Percentiles rank a stretch among this genome's conserved stretches.
phyloP scores from a whole-genome alignment of 1,284 basidiomycete genomes.

The Earliella scabrosa region DNA sequence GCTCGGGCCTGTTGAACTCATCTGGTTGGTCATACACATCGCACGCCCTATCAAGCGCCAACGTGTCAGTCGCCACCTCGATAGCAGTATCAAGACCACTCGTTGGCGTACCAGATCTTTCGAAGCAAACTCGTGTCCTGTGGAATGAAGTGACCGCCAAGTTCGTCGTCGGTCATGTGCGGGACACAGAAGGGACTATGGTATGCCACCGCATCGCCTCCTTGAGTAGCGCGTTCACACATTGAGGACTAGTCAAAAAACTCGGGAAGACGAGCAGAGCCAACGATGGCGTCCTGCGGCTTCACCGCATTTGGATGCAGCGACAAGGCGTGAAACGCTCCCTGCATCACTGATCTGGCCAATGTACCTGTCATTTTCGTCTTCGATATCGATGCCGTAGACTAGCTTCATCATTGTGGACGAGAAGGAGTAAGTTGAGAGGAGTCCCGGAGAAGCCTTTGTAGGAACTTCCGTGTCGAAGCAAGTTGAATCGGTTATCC shows the following conservation, averaged over 20 bases:
- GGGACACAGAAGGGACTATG: conserved; percentile 17
- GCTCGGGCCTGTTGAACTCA: conserved; percentile 31
- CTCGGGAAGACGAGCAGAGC: conserved; percentile 25
- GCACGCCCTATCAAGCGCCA: background rate
- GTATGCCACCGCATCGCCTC: conserved; percentile 27
- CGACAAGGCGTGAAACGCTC: conserved; percentile 39
- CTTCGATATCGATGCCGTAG: conserved; percentile 8
- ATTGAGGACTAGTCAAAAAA: conserved; percentile 20
- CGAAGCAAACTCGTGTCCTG: conserved; percentile 19
- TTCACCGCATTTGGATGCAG: conserved; percentile 37
- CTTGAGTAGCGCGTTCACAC: conserved; percentile 26
- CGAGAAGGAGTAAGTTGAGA: conserved; percentile 3
- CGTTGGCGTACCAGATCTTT: conserved; percentile 21
- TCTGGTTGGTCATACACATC: conserved; percentile 45
- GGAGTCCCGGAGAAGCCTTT: conserved; percentile 1
- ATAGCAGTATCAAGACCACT: background rate
- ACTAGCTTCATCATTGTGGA: conserved; percentile 8
- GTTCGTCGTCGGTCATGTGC: conserved; percentile 3
- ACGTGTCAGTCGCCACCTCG: too few relatives aligned
- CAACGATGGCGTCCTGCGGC: conserved; percentile 30
- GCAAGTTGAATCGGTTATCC: conserved; percentile 1
- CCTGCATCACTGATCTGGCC: conserved; percentile 10
- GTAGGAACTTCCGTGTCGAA: conserved; percentile 2
- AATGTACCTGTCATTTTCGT: conserved; percentile 6
- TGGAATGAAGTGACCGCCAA: conserved; percentile 18